phyloP scores from a whole-genome alignment of 2,329 filamentous ascomycete species.

The Apiospora rasikravindrae region DNA sequence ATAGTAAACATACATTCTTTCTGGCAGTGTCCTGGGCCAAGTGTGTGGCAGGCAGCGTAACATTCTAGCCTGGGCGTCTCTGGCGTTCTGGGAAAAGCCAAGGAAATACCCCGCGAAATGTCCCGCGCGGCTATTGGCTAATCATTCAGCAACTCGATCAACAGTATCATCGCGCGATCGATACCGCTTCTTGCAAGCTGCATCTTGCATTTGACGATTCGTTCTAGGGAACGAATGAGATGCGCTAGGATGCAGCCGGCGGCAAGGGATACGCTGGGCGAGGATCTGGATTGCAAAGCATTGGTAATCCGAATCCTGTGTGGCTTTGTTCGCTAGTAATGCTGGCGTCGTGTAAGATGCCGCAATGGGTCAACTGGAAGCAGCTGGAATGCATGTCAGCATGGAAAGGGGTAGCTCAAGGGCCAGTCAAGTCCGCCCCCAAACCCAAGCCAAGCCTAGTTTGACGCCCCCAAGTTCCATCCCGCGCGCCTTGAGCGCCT shows the following conservation, averaged over 20 bases:
- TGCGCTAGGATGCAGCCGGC: neutral
- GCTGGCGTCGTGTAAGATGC: neutral
- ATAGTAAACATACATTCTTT: neutral
- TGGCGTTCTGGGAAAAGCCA: neutral
- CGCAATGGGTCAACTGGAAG: neutral
- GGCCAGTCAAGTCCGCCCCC: no score
- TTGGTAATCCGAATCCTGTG: neutral
- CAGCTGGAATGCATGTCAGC: neutral
- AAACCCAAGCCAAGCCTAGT: neutral
- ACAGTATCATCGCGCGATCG: no score
- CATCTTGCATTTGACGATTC: neutral
- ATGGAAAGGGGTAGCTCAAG: neutral
- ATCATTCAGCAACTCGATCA: neutral
- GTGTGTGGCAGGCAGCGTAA: neutral
- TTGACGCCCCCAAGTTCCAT: neutral
- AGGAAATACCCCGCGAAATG: neutral
- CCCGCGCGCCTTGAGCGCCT: neutral
- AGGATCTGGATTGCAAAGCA: constrained; percentile 1
- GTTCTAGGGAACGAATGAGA: neutral
- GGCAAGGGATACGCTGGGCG: neutral
- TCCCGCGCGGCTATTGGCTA: neutral
- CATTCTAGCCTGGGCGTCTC: neutral
- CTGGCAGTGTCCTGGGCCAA: neutral
- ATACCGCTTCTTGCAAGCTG: no score
- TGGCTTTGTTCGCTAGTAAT: neutral